A percentile compares a stretch with the other conserved stretches of the same genome.
These are phyloP conservation scores for Penicillium arizonense DNA, from an alignment of 495 filamentous ascomycete species.

Conservation along the genomic window DNA sequence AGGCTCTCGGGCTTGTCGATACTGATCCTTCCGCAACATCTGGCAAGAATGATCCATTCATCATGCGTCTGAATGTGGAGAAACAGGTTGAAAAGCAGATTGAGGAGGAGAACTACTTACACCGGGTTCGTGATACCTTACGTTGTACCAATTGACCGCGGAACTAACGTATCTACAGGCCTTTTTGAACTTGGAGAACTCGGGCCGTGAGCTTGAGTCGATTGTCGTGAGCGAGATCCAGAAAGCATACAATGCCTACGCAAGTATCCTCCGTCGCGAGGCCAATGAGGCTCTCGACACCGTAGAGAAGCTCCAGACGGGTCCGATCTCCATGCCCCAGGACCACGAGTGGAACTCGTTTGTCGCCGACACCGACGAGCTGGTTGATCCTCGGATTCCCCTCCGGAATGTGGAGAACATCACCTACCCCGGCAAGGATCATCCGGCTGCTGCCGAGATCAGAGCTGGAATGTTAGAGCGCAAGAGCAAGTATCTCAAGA, in stretches of 20 bases:
- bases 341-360: conserved; percentile 90
- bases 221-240: conserved; percentile 97
- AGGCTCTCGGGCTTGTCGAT: conserved; percentile 74
- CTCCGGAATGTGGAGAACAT: conserved; percentile 79
- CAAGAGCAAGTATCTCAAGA: conserved; percentile 98
- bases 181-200: conserved; percentile 91
- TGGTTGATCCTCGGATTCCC: conserved; percentile 82
- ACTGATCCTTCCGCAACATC: conserved; percentile 69
- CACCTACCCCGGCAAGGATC: conserved; percentile 88
- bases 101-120: conserved; percentile 95
- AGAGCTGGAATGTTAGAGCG: conserved; percentile 88
- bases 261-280: conserved; percentile 84
- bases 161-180: conserved; percentile 56
- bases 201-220: conserved; percentile 88
- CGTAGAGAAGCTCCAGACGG: conserved; percentile 77
- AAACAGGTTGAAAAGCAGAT: conserved; percentile 87
- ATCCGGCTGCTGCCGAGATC: conserved; percentile 83
- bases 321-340: conserved; percentile 84
- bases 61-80: conserved; percentile 80
- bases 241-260: conserved; percentile 91
- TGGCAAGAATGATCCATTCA: conserved; percentile 88
- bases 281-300: conserved; percentile 76
- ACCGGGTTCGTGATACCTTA: conserved; percentile 61
- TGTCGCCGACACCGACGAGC: conserved; percentile 76
- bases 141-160: conserved; percentile 1